A percentile compares a stretch with the other conserved stretches of the same genome.
These are phyloP conservation scores for Abelmoschus esculentus DNA, from an alignment of 345 rosid genomes.

Conservation along the genomic window DNA sequence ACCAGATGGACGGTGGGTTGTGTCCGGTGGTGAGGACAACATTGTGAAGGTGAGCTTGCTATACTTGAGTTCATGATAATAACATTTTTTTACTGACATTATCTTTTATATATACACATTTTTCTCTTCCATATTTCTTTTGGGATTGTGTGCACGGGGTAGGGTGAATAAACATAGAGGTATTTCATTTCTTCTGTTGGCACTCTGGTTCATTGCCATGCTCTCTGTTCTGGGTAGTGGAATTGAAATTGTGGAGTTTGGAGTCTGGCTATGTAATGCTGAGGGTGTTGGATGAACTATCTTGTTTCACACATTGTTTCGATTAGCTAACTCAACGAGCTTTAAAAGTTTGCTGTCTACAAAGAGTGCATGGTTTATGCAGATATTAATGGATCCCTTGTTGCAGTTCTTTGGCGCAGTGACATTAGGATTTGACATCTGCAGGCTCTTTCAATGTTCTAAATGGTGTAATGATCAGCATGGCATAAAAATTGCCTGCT, in stretches of 20 bases:
- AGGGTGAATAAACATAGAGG: not conserved
- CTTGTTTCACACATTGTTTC: not conserved
- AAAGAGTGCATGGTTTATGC: not conserved
- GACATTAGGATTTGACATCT: not conserved
- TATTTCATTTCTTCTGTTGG: not conserved
- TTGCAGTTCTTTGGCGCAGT: not conserved
- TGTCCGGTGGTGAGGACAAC: constrained; percentile 97
- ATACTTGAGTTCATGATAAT: constrained; percentile 8
- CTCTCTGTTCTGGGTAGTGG: not conserved
- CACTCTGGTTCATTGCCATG: not conserved
- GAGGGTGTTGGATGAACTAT: not conserved
- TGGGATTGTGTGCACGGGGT: not conserved
- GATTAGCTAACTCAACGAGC: not conserved
- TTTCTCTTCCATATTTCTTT: not conserved
- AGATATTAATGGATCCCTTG: not conserved
- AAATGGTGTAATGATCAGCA: not conserved
- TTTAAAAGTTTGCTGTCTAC: not conserved
- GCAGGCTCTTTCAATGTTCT: not conserved
- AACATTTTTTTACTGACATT: not conserved
- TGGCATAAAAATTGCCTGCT: not conserved
- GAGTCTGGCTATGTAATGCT: not conserved
- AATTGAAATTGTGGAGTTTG: not conserved
- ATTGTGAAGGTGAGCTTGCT: constrained; percentile 64
- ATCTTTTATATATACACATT: not conserved
- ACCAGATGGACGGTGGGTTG: constrained; percentile 99